phyloP scores from a whole-genome alignment of 1,284 basidiomycete genomes.

The Tylopilus sp. region DNA sequence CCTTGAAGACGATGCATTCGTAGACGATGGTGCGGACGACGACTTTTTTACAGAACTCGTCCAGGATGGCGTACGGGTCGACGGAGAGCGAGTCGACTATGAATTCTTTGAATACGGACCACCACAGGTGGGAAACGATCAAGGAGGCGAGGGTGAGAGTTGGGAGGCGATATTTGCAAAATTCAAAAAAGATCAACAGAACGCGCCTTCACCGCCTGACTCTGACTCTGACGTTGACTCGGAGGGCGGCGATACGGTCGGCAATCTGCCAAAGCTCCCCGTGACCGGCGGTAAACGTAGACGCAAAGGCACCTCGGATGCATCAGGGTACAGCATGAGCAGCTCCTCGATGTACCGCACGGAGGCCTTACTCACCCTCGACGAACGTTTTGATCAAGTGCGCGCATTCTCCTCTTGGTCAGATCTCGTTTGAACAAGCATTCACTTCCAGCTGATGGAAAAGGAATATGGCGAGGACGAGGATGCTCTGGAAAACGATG shows the following conservation, averaged over 20 bases:
- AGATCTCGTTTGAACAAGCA: not conserved
- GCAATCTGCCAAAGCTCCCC: constrained; percentile 65
- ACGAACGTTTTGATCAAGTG: constrained; percentile 93
- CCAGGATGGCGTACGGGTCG: constrained; percentile 65
- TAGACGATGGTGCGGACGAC: constrained; percentile 71
- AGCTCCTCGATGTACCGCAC: constrained; percentile 96
- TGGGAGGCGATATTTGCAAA: constrained; percentile 79
- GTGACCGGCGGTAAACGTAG: constrained; percentile 77
- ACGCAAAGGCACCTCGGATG: constrained; percentile 76
- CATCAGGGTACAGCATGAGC: constrained; percentile 95
- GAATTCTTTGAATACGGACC: constrained; percentile 70
- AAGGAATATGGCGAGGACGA: constrained; percentile 74
- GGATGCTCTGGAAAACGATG: constrained; percentile 41
- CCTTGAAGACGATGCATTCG: constrained; percentile 93
- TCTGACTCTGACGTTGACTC: constrained; percentile 54
- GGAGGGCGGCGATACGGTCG: constrained; percentile 82
- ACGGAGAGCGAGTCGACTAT: constrained; percentile 59
- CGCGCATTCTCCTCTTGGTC: constrained; percentile 18
- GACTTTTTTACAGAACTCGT: constrained; percentile 77
- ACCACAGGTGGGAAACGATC: constrained; percentile 22
- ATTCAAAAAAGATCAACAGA: constrained; percentile 64
- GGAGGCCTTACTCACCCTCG: constrained; percentile 82
- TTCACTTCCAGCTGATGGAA: constrained; percentile 54
- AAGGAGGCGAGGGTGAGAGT: constrained; percentile 36
- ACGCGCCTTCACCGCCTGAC: constrained; percentile 39